Base-by-base conservation (phyloP, 306 rosid genomes). In the Cyamopsis tetragonoloba region DNA sequence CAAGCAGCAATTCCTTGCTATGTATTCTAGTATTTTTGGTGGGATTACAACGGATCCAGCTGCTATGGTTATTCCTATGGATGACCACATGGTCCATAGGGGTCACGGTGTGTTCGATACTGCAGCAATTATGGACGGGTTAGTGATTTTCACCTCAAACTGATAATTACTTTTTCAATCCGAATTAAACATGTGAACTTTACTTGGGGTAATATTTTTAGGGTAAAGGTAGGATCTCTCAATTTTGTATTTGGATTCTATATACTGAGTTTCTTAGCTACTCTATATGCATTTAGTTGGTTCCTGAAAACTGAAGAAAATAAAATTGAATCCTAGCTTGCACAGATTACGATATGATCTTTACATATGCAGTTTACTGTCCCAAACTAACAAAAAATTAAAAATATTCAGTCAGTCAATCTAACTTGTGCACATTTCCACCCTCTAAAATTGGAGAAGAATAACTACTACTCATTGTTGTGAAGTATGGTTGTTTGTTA, bases 81-180 rank as follows among this genome's bases (percentile, higher is more conserved):
- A 89, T 73, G 98, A 92, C 66, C 98, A 92, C 82, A 86, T 92
- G 96, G 93, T 92, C 69, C 98, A 92, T 18, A 78, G 98, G 47
- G 98, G 98, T 50, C 98, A 92, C 20, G 96, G 92, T 68, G 96
- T 92, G 76, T 92, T 92, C 13, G 96, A 92, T 54, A 92, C 98
- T 13, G 98, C 96, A 26, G 88, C 95, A 75, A 87, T 92, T 32
- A 61, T 70, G 62, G 87, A 92, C 2, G 98, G 98, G 98, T 87
- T 49, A 77, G 95, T 87, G 35, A 64, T 66, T 78, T 68, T 31
- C 13, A n/a, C 71, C 17, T 26, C 55, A 14, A 32, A 65, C 22
- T 2, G 51, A 32, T 2, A 34, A 22, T 26, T 6, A 19, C n/a
- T 12, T 20, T 55, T 59, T 50, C 47, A 56, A 14, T 47, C 41